These are phyloP conservation scores for Pilaira anomala DNA, from an alignment of 192 early-diverging fungal genomes.

Conservation along the genomic window DNA sequence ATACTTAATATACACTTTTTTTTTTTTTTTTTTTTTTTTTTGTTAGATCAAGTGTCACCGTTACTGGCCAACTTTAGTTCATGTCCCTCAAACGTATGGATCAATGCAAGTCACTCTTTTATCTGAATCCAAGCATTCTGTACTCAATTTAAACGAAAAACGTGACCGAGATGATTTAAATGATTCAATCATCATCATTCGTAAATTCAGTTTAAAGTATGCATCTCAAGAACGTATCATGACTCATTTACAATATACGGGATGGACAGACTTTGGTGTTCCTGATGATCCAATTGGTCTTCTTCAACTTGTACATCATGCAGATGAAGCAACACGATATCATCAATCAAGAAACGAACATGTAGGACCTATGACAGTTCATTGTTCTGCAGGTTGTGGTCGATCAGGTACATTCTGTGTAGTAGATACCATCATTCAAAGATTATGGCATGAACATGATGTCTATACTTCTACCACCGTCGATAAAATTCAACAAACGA, in stretches of 20 bases:
- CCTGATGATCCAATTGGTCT: slow-evolving; percentile 62
- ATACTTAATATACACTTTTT: background rate
- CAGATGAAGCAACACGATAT: slow-evolving; percentile 27
- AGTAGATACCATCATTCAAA: slow-evolving; percentile 46
- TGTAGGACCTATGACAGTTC: slow-evolving; percentile 60
- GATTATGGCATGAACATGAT: slow-evolving; percentile 1
- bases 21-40: slow-evolving; percentile 5
- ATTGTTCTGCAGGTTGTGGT: slow-evolving; percentile 74
- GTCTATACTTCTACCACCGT: slow-evolving; percentile 17
- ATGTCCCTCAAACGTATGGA: slow-evolving; percentile 44
- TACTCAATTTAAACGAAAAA: slow-evolving; percentile 14
- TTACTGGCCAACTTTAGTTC: slow-evolving; percentile 76
- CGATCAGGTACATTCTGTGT: slow-evolving; percentile 70
- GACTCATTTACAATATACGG: slow-evolving; percentile 80
- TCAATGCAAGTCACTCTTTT: slow-evolving; percentile 49
- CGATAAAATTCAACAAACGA: slow-evolving; percentile 50
- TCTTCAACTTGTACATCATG: slow-evolving; percentile 52
- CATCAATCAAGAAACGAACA: slow-evolving; percentile 8
- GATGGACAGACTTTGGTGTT: slow-evolving; percentile 83
- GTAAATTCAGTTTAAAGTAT: slow-evolving; percentile 34
- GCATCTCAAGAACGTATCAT: slow-evolving; percentile 35
- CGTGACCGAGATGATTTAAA: background rate
- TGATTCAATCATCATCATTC: slow-evolving; percentile 51
- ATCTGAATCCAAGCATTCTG: slow-evolving; percentile 44
- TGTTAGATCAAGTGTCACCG: slow-evolving; percentile 70